These are phyloP conservation scores for Yamadazyma ubonensis DNA, from an alignment of 805 yeast genomes.

Conservation along the genomic window DNA sequence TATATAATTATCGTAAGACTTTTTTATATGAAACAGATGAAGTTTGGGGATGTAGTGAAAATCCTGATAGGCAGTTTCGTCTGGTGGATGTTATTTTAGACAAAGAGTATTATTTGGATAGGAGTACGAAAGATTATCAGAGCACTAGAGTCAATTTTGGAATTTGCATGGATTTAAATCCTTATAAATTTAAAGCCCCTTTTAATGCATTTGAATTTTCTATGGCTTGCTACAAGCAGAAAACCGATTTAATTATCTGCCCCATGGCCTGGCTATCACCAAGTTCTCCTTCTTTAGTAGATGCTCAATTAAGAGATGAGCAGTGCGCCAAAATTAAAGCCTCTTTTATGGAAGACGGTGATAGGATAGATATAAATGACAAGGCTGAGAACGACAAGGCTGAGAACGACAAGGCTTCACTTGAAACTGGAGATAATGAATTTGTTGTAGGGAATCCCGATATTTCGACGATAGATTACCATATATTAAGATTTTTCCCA, in stretches of 20 bases:
- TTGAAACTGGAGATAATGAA: conserved; percentile 9
- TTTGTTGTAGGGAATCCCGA: conserved; percentile 39
- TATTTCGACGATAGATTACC: conserved; percentile 58
- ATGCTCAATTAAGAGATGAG: too few species aligned
- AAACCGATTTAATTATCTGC: conserved; percentile 58
- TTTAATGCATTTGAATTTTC: conserved; percentile 75
- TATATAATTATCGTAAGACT: conserved; percentile 72
- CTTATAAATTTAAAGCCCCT: conserved; percentile 79
- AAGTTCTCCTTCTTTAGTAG: conserved; percentile 35
- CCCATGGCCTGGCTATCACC: conserved; percentile 87
- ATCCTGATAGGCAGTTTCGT: conserved; percentile 55
- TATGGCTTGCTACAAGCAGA: conserved; percentile 44
- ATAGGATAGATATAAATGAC: too few species aligned
- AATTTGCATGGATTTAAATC: conserved; percentile 93
- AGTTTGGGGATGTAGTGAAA: conserved; percentile 74
- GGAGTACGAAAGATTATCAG: not conserved
- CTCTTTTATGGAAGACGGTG: too few species aligned
- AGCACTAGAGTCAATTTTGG: conserved; percentile 60
- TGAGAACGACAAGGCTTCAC: not conserved
- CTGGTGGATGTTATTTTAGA: conserved; percentile 41
- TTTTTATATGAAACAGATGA: conserved; percentile 79
- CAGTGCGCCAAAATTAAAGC: too few species aligned
- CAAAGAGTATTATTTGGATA: conserved; percentile 18
- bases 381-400: not conserved
- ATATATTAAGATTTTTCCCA: conserved; percentile 73